Percentiles rank a stretch among this genome's conserved stretches.
Evolutionary conservation across 352 stramenopile species (phyloP).

Genomic region (Pythium sp.): DNA sequence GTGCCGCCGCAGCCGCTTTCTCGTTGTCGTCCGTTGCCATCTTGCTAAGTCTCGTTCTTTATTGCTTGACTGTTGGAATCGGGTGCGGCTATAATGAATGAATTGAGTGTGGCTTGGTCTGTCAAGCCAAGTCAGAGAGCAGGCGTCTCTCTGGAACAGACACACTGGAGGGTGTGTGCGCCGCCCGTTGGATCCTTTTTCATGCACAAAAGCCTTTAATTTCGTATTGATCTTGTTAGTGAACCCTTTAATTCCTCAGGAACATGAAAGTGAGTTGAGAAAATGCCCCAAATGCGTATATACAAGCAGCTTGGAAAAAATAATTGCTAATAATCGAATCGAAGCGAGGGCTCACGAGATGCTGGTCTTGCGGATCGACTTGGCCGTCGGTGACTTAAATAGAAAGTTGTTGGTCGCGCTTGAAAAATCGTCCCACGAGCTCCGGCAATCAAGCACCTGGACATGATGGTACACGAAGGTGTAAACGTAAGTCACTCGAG

Average conservation of each 20-base stretch:
- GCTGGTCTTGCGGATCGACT: constrained; percentile 29
- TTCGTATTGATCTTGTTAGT: constrained; percentile 3
- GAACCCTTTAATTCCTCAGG: background rate
- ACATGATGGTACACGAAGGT: background rate
- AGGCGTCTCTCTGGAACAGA: constrained; percentile 4
- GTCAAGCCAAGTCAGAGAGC: background rate
- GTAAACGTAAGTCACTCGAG: background rate
- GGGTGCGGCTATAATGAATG: background rate
- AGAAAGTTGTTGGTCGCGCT: constrained; percentile 17
- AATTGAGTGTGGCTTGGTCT: background rate
- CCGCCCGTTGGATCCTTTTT: background rate
- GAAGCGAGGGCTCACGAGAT: constrained; percentile 24
- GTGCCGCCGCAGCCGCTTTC: constrained; percentile 1
- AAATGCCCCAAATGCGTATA: background rate
- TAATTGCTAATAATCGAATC: background rate
- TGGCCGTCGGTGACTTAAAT: constrained; percentile 24
- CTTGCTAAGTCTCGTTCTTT: background rate
- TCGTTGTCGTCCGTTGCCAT: constrained; percentile 15
- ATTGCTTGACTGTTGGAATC: background rate
- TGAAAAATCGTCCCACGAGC: constrained; percentile 15
- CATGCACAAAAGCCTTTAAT: background rate
- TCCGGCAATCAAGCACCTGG: constrained; percentile 32
- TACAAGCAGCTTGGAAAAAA: background rate
- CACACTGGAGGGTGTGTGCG: background rate
- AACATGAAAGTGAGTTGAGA: background rate